Evolutionary conservation across 2,329 filamentous ascomycete species (phyloP), one percentile per base, ranked within the genome.

Genomic region (Neurospora sp.): DNA sequence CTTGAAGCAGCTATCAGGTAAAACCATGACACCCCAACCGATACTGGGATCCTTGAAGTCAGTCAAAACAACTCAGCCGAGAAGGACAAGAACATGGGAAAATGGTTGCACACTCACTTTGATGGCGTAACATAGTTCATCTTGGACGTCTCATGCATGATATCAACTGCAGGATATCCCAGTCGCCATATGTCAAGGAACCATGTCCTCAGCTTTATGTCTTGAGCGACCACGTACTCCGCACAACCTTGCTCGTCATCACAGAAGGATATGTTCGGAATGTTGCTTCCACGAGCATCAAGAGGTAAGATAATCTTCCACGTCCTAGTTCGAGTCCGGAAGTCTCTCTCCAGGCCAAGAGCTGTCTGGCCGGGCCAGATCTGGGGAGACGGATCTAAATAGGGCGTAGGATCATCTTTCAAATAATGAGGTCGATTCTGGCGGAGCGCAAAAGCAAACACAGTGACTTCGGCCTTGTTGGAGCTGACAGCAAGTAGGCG

Each of bases 401-500:
- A 41, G n/a, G 28, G 15, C 57, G 70, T 39, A 8, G 23, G 19
- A 8, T 71, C 15, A 68, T 57, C 12, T 66, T 75, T 71, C 66
- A 83, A 76, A 17, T n/a, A 2, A 2, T 36, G 23, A 17, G 15
- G 23, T 36, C 1, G 52, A 36, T 36, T 2, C 15, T 62, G 52
- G 52, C 15, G 52, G 52, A 62, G 52, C 5, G 82, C 83, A 72
- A 83, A 82, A 0, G 83, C 84, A 74, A 88, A 88, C 0, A 88
- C 82, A 0, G 82, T 84, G 6, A 86, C 79, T 72, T 86, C 84
- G 68, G 77, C 77, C 4, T 85, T 86, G 77, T 99, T 99, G 0
- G 92, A 89, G 74, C 91, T 92, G 46, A 96, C 90, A 0, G 95
- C 96, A 72, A 99, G 91, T 72, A 97, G 82, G 0, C 94, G 88